Percentiles rank a stretch among this genome's conserved stretches.
These are phyloP conservation scores for Colletotrichum chrysophilum DNA, from an alignment of 2,329 filamentous ascomycete species.

Conservation along the genomic window DNA sequence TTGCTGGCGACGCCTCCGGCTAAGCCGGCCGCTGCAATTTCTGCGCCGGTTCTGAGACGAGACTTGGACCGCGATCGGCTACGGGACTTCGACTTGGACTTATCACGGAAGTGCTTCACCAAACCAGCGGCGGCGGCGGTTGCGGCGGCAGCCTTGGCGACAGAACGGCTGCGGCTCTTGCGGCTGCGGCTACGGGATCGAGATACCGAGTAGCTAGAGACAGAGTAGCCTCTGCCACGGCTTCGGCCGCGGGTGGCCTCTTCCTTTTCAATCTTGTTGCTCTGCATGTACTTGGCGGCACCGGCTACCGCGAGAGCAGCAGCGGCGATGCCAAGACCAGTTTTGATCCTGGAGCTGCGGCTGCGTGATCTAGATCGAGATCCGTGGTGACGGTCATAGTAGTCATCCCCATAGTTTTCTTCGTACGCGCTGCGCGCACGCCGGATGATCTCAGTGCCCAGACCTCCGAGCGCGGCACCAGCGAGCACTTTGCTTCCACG, in stretches of 20 bases:
- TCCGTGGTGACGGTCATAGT: slow-evolving; percentile 45
- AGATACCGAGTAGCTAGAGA: slow-evolving; percentile 39
- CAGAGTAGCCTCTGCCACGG: slow-evolving; percentile 47
- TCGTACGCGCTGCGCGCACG: slow-evolving; percentile 67
- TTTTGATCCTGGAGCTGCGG: slow-evolving; percentile 56
- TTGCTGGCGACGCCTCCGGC: slow-evolving; percentile 66
- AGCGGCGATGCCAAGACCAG: slow-evolving; percentile 66
- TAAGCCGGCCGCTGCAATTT: slow-evolving; percentile 65
- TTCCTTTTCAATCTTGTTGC: slow-evolving; percentile 64
- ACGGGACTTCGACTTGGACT: slow-evolving; percentile 33
- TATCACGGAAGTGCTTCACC: slow-evolving; percentile 60
- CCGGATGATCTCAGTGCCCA: slow-evolving; percentile 65
- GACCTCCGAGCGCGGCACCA: slow-evolving; percentile 66
- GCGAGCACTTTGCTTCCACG: slow-evolving; percentile 64
- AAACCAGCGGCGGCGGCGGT: slow-evolving; percentile 63
- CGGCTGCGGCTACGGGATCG: slow-evolving; percentile 44
- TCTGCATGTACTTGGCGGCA: slow-evolving; percentile 68
- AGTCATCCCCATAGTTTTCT: slow-evolving; percentile 10
- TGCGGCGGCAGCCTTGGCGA: slow-evolving; percentile 63
- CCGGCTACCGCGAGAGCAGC: slow-evolving; percentile 68
- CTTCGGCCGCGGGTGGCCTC: slow-evolving; percentile 62
- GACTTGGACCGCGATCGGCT: slow-evolving; percentile 50
- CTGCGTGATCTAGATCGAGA: slow-evolving; percentile 35
- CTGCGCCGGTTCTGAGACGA: slow-evolving; percentile 57
- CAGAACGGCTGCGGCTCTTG: slow-evolving; percentile 49